Evolutionary conservation across 192 early-diverging fungal species (phyloP).

Genomic region (Coemansia sp.): DNA sequence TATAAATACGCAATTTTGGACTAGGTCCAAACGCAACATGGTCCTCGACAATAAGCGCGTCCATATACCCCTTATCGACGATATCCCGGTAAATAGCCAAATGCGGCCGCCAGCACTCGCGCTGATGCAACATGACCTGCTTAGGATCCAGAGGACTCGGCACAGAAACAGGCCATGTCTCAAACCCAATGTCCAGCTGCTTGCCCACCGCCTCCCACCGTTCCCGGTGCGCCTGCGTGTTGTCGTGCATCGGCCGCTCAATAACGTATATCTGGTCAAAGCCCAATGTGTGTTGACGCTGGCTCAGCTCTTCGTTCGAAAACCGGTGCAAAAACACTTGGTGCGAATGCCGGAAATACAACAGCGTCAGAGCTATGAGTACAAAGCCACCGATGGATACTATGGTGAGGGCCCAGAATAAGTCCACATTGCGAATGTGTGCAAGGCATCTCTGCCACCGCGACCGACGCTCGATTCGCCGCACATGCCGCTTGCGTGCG

Average conservation of each 20-base stretch:
- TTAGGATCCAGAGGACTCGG: slow-evolving; percentile 36
- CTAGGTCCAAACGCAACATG: slow-evolving; percentile 47
- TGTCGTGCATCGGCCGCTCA: slow-evolving; percentile 34
- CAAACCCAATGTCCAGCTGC: slow-evolving; percentile 32
- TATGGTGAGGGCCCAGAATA: slow-evolving; percentile 51
- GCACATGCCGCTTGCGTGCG: slow-evolving; percentile 44
- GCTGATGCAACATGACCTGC: slow-evolving; percentile 39
- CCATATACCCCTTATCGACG: slow-evolving; percentile 32
- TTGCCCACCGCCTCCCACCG: slow-evolving; percentile 24
- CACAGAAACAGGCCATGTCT: slow-evolving; percentile 41
- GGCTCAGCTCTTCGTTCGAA: slow-evolving; percentile 38
- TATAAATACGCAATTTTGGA: slow-evolving; percentile 40
- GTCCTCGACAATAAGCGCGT: slow-evolving; percentile 53
- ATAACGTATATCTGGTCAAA: slow-evolving; percentile 50
- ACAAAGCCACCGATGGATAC: slow-evolving; percentile 40
- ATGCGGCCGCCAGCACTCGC: slow-evolving; percentile 56
- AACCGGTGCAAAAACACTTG: slow-evolving; percentile 45
- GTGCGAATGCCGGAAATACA: slow-evolving; percentile 52
- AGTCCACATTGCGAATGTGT: slow-evolving; percentile 30
- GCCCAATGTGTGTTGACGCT: slow-evolving; percentile 25
- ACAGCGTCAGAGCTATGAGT: slow-evolving; percentile 39
- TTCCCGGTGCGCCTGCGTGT: slow-evolving; percentile 14
- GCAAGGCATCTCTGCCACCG: slow-evolving; percentile 21
- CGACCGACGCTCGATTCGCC: slow-evolving; percentile 24
- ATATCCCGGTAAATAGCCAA: slow-evolving; percentile 46